A percentile compares a stretch with the other conserved stretches of the same genome.
Evolutionary conservation across 2,329 filamentous ascomycete species (phyloP).

Genomic region (Aspergillus alliaceus): DNA sequence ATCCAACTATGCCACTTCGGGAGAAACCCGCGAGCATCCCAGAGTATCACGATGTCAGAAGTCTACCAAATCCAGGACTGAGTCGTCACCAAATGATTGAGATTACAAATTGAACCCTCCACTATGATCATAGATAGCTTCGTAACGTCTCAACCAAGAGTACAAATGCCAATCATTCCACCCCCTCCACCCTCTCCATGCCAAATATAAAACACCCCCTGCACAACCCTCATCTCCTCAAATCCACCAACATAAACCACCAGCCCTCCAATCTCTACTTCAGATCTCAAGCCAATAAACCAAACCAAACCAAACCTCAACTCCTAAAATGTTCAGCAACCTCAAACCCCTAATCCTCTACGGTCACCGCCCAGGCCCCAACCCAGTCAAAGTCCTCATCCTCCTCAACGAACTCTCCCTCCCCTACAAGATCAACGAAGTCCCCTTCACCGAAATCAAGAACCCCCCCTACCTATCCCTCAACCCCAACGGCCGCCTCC

Average conservation of each 20-base stretch:
- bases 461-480: slow-evolving; percentile 34
- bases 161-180: background rate
- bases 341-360: background rate
- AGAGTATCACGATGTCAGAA: background rate
- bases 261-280: background rate
- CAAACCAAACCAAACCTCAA: background rate
- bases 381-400: slow-evolving; percentile 42
- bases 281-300: background rate
- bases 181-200: background rate
- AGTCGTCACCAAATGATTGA: too few relatives aligned
- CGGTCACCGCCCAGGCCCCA: background rate
- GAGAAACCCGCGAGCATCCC: background rate
- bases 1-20: background rate
- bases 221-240: background rate
- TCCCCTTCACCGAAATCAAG: slow-evolving; percentile 46
- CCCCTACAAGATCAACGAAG: slow-evolving; percentile 25
- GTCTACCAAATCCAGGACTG: too few relatives aligned
- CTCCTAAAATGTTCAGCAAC: background rate
- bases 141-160: background rate
- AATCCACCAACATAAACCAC: background rate
- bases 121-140: background rate
- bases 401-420: slow-evolving; percentile 39
- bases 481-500: slow-evolving; percentile 26
- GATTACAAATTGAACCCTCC: too few relatives aligned
- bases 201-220: background rate